Conservation (phyloP, 139 green algal genomes). For the Picochlorum sp. region DNA sequence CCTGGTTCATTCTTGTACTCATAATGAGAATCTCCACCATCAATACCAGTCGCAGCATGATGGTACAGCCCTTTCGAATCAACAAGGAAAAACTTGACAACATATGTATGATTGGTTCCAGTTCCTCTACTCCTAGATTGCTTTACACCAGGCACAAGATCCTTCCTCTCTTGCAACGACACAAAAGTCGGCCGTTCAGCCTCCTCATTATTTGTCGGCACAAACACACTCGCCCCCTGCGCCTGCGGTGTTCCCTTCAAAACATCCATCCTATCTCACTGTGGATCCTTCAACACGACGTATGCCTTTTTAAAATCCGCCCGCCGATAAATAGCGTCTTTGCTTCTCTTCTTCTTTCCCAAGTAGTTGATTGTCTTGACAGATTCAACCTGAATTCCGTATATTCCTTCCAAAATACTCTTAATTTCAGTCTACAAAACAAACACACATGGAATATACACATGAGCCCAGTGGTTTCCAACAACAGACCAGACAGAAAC, state of each 20-base stretch:
- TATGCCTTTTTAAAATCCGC: constrained; percentile 93
- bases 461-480: background rate
- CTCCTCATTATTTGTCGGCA: background rate
- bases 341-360: constrained; percentile 70
- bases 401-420: constrained; percentile 66
- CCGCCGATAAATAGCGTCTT: constrained; percentile 29
- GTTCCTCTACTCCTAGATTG: background rate
- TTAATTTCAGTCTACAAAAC: constrained; percentile 80
- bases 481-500: background rate
- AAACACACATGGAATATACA: background rate
- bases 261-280: background rate
- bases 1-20: constrained; percentile 25
- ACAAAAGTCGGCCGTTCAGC: constrained; percentile 12
- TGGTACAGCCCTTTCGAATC: constrained; percentile 18
- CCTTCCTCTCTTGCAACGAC: constrained; percentile 6
- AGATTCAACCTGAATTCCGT: constrained; percentile 71
- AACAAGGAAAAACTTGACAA: constrained; percentile 34
- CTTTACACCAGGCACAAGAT: background rate
- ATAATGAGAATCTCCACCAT: constrained; percentile 50
- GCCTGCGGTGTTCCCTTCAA: background rate
- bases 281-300: constrained; percentile 58
- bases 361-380: constrained; percentile 87
- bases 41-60: constrained; percentile 36
- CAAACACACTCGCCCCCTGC: background rate
- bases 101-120: constrained; percentile 17